Conservation (phyloP, 1,284 basidiomycete species). For the Naganishia sp. region DNA sequence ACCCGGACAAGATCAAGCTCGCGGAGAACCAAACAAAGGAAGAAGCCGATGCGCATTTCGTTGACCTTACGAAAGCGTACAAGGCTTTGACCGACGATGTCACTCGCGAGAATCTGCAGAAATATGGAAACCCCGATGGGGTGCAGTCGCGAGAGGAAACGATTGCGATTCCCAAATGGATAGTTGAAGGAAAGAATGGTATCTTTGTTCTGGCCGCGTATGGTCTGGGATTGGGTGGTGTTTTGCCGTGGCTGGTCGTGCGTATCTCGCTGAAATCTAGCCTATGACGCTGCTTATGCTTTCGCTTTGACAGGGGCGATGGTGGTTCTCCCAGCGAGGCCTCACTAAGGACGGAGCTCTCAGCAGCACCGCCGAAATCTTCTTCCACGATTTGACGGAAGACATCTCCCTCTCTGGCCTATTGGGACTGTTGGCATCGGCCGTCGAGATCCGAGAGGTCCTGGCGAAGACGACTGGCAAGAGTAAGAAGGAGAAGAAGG, state of each 20-base stretch:
- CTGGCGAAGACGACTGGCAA: constrained; percentile 40
- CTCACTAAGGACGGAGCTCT: constrained; percentile 92
- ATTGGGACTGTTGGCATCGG: constrained; percentile 70
- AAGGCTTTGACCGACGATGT: constrained; percentile 93
- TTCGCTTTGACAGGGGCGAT: constrained; percentile 64
- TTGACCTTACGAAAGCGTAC: constrained; percentile 96
- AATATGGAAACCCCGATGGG: constrained; percentile 95
- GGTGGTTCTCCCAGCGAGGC: constrained; percentile 95
- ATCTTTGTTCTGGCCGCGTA: constrained; percentile 88
- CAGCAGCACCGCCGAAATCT: constrained; percentile 77
- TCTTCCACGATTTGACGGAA: constrained; percentile 85
- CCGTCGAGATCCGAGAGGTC: constrained; percentile 63
- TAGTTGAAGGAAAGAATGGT: constrained; percentile 88
- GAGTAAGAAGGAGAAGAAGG: constrained; percentile 53
- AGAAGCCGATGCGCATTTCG: constrained; percentile 83
- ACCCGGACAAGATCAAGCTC: constrained; percentile 93
- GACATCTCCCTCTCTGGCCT: constrained; percentile 74
- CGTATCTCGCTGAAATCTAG: constrained; percentile 43
- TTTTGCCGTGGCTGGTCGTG: constrained; percentile 82
- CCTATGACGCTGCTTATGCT: not conserved
- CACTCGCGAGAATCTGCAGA: constrained; percentile 85
- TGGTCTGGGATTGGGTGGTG: constrained; percentile 80
- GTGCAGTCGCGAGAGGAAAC: constrained; percentile 93
- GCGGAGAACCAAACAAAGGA: constrained; percentile 83
- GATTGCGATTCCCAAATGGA: constrained; percentile 92